phyloP scores from a whole-genome alignment of 2,329 filamentous ascomycete genomes.

The Periconia sp. region DNA sequence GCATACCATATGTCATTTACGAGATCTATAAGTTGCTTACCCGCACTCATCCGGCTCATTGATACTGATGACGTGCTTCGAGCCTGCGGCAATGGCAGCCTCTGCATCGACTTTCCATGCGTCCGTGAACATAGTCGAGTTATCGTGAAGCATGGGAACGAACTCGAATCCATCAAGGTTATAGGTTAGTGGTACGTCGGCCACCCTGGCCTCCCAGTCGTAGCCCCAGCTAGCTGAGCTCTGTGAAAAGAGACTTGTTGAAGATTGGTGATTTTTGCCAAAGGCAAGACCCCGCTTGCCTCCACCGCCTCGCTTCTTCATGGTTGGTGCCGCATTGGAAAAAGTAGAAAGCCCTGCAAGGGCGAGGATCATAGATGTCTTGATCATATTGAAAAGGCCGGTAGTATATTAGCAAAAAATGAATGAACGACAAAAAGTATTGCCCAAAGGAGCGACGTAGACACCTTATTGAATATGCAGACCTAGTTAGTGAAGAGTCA shows the following conservation, averaged over 20 bases:
- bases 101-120: constrained; percentile 36
- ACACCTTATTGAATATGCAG: not conserved
- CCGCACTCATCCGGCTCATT: constrained; percentile 47
- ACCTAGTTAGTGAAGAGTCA: not conserved
- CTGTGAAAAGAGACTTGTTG: constrained; percentile 26
- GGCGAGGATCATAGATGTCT: constrained; percentile 30
- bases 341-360: constrained; percentile 36
- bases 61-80: constrained; percentile 41
- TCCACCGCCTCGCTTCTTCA: constrained; percentile 23
- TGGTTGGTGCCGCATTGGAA: constrained; percentile 32
- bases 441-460: constrained; percentile 1
- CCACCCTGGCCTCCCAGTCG: constrained; percentile 64
- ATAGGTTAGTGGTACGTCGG: constrained; percentile 32
- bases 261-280: constrained; percentile 22
- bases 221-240: constrained; percentile 65
- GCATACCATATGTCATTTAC: not conserved
- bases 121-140: constrained; percentile 31
- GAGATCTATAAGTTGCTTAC: constrained; percentile 23
- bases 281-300: constrained; percentile 41
- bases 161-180: constrained; percentile 58
- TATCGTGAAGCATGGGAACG: constrained; percentile 60
- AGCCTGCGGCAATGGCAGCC: constrained; percentile 32
- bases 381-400: constrained; percentile 24
- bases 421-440: constrained; percentile 11
- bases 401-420: constrained; percentile 7